Base-by-base conservation (phyloP, 345 rosid genomes). In the Boechera stricta region DNA sequence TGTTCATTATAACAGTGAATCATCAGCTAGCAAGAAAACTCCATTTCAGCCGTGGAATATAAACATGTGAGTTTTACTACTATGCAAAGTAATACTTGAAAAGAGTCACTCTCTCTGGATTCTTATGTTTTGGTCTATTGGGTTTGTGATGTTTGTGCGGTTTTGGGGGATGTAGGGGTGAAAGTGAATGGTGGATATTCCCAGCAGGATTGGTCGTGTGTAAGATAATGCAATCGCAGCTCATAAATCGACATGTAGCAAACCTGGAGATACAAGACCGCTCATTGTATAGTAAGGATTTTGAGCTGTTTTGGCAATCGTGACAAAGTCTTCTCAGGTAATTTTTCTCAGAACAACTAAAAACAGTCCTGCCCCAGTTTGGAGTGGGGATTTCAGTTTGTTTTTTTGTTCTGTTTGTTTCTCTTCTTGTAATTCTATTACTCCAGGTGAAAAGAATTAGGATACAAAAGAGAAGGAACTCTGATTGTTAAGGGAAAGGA, bases 261-360 rank as follows among this genome's bases (percentile, higher is more conserved):
- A 93, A 95, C 80, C 88, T 93, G 82, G 99, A 93, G 88, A 95
- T 95, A 79, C 99, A 95, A 85, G 98, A 95, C 83, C 97, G 97
- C 81, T 88, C 97, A 3, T 87, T 95, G 92, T 95, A 95, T 75
- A 93, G 97, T 80, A 88, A 82, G 57, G 91, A 88, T 84, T 91
- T 74, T 68, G 93, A 87, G 82, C 84, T 93, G 74, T 95, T 95
- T 85, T 95, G 99, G 98, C 98, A 90, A 83, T 93, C 99, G 9
- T 93, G 87, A 94, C 79, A 51, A 56, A 36, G 68, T 72, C 77
- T 71, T 47, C 45, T 48, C 44, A 21, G 73, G 53, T 77, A 77
- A 58, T 64, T 65, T 71, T 65, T 57, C 55, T 10, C 68, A 57
- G 72, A 38, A 64, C 60, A 71, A 51, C 10, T 33, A 24, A 62